Evolutionary conservation across 371 early-diverging fungal genomes (phyloP), one percentile per base, ranked within the genome.

Genomic region (Circinella umbellata): DNA sequence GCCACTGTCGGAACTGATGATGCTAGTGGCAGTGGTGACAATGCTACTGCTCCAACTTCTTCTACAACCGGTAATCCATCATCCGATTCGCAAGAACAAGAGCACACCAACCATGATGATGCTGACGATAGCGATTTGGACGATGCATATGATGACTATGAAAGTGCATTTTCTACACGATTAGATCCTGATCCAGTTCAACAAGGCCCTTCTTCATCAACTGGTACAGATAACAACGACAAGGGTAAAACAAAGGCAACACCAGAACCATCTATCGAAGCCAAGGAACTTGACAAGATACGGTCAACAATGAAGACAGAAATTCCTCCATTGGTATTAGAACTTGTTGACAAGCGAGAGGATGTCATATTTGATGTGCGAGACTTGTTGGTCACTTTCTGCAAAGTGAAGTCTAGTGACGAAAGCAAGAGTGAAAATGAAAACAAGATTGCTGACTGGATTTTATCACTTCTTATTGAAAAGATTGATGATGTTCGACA

Each of bases 341-440:
- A 82, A 11, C 70, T 96, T 34, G 73, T 92, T 1, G 91, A 91
- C 71, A 71, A 83, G 60, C 81, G 89, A 59, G 90, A 91, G 20
- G 91, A 91, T 68, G 73, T 87, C 2, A 86, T 93, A 18, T 90
- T 93, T 71, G 86, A 87, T 57, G 77, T 93, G 36, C 91, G 92
- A 42, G 93, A 93, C 51, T 76, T 93, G 27, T 72, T 90, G 8
- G 80, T 82, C 0, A 66, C 88, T 4, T 63, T 90, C 9, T 73
- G 83, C 54, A 88, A 89, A 66, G 81, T 80, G 14, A 51, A 51
- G 51, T 8, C 51, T 5, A 51, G n/a, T 14, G n/a, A 51, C 15
- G 51, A 27, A 27, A 27, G 27, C 27, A 27, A 27, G 27, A 27
- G 51, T 15, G 51, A 51, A 8, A 51, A 51, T 13, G 79, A 85